phyloP scores from a whole-genome alignment of 2,329 filamentous ascomycete genomes.

The Ceratocystis colombiana region DNA sequence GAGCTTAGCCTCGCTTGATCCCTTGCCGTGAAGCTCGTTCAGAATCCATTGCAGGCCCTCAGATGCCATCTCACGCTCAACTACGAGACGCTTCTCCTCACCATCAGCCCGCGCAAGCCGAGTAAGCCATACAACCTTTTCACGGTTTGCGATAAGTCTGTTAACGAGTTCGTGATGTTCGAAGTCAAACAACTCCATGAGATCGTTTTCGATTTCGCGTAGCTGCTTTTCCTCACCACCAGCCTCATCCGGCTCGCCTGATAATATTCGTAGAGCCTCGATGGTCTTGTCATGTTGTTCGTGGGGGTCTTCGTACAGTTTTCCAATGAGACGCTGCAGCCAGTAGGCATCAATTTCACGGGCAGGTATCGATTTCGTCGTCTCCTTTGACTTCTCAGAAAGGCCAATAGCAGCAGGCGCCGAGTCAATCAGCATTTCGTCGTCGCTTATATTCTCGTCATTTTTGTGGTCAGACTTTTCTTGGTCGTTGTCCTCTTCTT shows the following conservation, averaged over 20 bases:
- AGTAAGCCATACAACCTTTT: slow-evolving; percentile 94
- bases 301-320: slow-evolving; percentile 81
- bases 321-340: slow-evolving; percentile 85
- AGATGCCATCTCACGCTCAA: slow-evolving; percentile 86
- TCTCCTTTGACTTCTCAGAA: slow-evolving; percentile 38
- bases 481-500: slow-evolving; percentile 46
- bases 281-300: slow-evolving; percentile 87
- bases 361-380: slow-evolving; percentile 59
- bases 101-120: slow-evolving; percentile 73
- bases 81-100: slow-evolving; percentile 59
- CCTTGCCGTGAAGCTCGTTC: slow-evolving; percentile 73
- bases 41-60: slow-evolving; percentile 79
- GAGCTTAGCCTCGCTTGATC: slow-evolving; percentile 48
- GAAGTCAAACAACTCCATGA: slow-evolving; percentile 97
- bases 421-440: slow-evolving; percentile 77
- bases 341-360: slow-evolving; percentile 96
- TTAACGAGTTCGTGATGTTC: slow-evolving; percentile 89
- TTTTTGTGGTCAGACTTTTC: slow-evolving; percentile 41
- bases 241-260: slow-evolving; percentile 57
- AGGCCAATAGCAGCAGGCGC: slow-evolving; percentile 36
- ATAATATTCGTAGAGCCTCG: slow-evolving; percentile 71
- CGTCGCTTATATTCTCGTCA: slow-evolving; percentile 40
- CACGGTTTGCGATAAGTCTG: slow-evolving; percentile 80
- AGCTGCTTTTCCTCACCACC: slow-evolving; percentile 75
- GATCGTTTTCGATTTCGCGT: slow-evolving; percentile 91